Base-by-base conservation (phyloP, 169 alveolate genomes). In the Cystoisospora suis region DNA sequence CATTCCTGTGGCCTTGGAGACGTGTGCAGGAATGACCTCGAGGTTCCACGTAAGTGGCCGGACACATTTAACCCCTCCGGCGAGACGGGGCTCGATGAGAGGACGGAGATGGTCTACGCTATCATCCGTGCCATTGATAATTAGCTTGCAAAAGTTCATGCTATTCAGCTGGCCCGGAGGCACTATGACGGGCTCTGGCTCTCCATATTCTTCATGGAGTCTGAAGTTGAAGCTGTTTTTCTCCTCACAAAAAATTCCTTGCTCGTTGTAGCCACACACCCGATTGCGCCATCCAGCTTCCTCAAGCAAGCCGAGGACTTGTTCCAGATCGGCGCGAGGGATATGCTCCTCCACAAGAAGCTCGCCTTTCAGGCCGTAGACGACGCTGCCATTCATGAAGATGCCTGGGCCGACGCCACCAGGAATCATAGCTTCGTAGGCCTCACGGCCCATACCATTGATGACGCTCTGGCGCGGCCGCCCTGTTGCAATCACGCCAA, bases 1-100 rank as follows among this genome's bases (percentile, higher is more conserved):
- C 34, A 95, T 94, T 0, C 96, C 97, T 65, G 90, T 94, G 20
- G 95, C 96, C 89, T 95, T 95, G 53, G 95, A 93, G 27, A 91
- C 93, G 32, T 75, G 79, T 17, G 91, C 91, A 72, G 93, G 94
- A 49, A 93, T 85, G 77, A 95, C 69, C 85, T 95, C 97, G 45
- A 95, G 75, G 40, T 87, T 88, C 88, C 87, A 75, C 72, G 91
- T 89, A 38, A 93, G 93, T 1, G 96, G 95, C 49, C 95, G 95
- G 1, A 90, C 94, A 34, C 95, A 94, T 45, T 90, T 87, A 40
- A 93, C 79, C 32, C 87, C 94, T 59, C 93, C 89, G 0, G 94
- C 89, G 42, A 95, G 88, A 46, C 91, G 77, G 29, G 93, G 83
- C 44, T 93, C 92, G 56, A 94, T 88, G 36, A 92, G 42, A 12